Evolutionary conservation across 352 stramenopile genomes (phyloP).

Genomic region (Globisporangium solare): DNA sequence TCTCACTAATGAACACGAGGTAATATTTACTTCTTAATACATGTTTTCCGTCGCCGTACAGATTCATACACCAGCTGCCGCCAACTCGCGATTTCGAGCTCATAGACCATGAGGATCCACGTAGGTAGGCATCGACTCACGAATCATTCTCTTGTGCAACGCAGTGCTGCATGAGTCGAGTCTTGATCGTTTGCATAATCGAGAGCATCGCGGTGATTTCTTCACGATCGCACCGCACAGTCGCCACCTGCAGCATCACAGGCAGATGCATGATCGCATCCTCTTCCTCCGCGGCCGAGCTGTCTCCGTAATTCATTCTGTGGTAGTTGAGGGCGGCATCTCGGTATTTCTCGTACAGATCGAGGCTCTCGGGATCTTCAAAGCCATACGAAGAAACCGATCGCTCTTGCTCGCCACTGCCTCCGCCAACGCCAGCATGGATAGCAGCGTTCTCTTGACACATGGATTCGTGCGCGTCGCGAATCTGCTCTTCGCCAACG

Average conservation of each 20-base stretch:
- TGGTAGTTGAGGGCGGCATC: conserved; percentile 78
- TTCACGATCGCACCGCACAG: conserved; percentile 65
- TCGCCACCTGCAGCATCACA: conserved; percentile 79
- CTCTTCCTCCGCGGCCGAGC: conserved; percentile 73
- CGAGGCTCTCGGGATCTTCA: conserved; percentile 64
- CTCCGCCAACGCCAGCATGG: conserved; percentile 71
- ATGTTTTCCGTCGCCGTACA: too few relatives aligned
- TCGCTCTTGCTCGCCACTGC: conserved; percentile 49
- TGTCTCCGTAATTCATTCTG: conserved; percentile 84
- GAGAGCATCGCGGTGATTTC: conserved; percentile 67
- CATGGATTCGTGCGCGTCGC: conserved; percentile 76
- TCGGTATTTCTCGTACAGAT: conserved; percentile 84
- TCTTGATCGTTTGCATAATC: conserved; percentile 76
- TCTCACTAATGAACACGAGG: too few relatives aligned
- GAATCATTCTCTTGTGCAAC: conserved; percentile 41
- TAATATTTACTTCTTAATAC: too few relatives aligned
- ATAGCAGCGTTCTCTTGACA: conserved; percentile 70
- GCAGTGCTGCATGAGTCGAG: conserved; percentile 55
- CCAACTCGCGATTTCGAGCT: not conserved
- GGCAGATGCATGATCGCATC: conserved; percentile 88
- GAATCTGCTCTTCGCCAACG: conserved; percentile 74
- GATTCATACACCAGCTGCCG: too few relatives aligned
- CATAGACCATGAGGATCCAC: conserved; percentile 2
- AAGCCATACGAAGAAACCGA: conserved; percentile 63
- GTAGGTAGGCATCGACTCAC: too few relatives aligned